These are phyloP conservation scores for Rhynchospora pubera DNA, from an alignment of 176 grass and related monocot genomes.

Conservation along the genomic window DNA sequence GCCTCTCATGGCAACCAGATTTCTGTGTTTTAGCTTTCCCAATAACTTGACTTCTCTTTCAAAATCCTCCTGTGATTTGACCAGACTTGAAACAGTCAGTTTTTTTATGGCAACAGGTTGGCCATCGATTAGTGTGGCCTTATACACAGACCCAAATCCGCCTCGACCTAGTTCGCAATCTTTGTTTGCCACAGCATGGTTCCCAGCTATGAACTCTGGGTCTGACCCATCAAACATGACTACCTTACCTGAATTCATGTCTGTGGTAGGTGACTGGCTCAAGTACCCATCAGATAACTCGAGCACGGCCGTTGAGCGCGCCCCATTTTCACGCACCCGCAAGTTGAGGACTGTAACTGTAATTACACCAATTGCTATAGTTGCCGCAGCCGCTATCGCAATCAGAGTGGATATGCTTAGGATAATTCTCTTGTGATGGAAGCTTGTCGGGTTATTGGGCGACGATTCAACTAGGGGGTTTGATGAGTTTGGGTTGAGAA, in stretches of 20 bases:
- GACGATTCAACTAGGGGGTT: background rate
- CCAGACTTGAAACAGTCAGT: constrained; percentile 94
- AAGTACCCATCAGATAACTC: constrained; percentile 84
- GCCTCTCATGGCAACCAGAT: constrained; percentile 73
- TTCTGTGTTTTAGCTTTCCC: constrained; percentile 72
- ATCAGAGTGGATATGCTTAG: constrained; percentile 91
- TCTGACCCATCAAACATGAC: constrained; percentile 94
- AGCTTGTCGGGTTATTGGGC: constrained; percentile 17
- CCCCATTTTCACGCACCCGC: constrained; percentile 39
- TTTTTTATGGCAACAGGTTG: constrained; percentile 92
- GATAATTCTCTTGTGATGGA: constrained; percentile 83
- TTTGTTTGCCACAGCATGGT: constrained; percentile 92
- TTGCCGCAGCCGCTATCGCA: constrained; percentile 78
- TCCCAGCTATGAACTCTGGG: constrained; percentile 82
- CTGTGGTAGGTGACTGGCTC: constrained; percentile 81
- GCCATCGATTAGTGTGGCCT: constrained; percentile 73
- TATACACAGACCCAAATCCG: constrained; percentile 93
- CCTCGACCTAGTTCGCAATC: constrained; percentile 96
- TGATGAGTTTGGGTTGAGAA: constrained; percentile 62
- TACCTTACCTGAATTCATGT: constrained; percentile 74
- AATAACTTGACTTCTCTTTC: constrained; percentile 91
- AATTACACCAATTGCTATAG: constrained; percentile 85
- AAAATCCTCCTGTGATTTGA: constrained; percentile 97
- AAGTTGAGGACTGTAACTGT: constrained; percentile 81
- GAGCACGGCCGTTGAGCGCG: constrained; percentile 42